Conservation (phyloP, 306 rosid species). For the Cucumis cinereus region DNA sequence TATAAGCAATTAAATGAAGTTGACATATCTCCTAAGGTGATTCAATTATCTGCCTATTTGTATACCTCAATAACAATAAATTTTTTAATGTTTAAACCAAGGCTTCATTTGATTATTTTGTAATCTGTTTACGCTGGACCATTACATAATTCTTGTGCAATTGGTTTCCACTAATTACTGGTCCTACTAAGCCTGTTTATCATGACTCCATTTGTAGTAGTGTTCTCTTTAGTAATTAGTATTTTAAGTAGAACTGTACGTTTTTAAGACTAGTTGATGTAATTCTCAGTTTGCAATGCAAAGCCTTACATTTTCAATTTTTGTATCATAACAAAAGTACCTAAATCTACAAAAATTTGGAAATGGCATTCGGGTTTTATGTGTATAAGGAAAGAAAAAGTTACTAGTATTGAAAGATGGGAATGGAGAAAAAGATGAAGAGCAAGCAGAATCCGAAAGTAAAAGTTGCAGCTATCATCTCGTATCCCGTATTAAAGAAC, state of each 20-base stretch:
- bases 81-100: background rate
- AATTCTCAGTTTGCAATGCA: background rate
- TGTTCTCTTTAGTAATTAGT: background rate
- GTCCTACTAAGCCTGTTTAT: background rate
- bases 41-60: background rate
- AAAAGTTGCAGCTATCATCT: conserved; percentile 1
- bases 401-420: conserved; percentile 23
- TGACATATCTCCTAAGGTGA: background rate
- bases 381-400: background rate
- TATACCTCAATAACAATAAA: background rate
- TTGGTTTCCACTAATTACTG: background rate
- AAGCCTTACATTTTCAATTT: background rate
- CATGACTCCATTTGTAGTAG: background rate
- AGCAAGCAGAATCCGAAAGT: conserved; percentile 23
- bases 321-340: background rate
- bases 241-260: background rate
- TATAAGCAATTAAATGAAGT: background rate
- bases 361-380: conserved; percentile 13
- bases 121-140: background rate
- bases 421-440: conserved; percentile 22
- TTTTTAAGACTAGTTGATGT: background rate
- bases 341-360: conserved; percentile 1
- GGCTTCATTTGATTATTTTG: background rate
- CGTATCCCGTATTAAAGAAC: conserved; percentile 5
- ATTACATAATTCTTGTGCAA: background rate